Base-by-base conservation (phyloP, 208 protist species). In the Crithidia mellificae region DNA sequence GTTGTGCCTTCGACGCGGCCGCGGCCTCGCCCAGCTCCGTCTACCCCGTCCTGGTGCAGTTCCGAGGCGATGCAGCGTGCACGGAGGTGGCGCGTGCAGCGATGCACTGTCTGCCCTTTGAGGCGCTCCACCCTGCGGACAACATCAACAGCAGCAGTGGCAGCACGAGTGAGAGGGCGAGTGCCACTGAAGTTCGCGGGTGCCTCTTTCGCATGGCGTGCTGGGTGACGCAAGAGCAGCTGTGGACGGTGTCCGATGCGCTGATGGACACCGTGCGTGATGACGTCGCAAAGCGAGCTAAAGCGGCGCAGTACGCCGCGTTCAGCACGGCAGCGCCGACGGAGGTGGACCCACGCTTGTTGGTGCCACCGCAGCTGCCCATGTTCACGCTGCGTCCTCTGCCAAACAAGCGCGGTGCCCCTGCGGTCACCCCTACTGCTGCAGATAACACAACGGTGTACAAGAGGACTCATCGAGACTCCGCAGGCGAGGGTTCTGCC, bases 41-140 rank as follows among this genome's bases (percentile, higher is more conserved):
- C 19, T 64, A 80, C 8, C 72, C 80, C 0, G 75, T 95, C 25
- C 77, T 88, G 46, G 85, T 88, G 39, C 80, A 78, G 43, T 95
- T 87, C 64, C 74, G 78, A 12, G 90, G 90, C 1, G 79, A 85
- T n/a, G 46, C 57, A 6, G 77, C 72, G 5, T 68, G 63, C 27
- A 81, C 86, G 56, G 67, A 80, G 47, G 67, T 96, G 8, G 84
- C 77, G 9, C 74, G 81, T 14, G 81, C 83, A 51, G 87, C 87
- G 17, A 84, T 93, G 57, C 88, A 94, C 81, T 96, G 87, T 59
- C 72, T 96, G n/a, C 87, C 88, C 14, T 96, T 96, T 64, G 91
- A 96, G 67, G 79, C 61, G 12, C 49, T 93, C n/a, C 47, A 53
- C 30, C 55, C 70, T n/a, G n/a, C 30, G 1, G 44, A 39, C 34